These are phyloP conservation scores for Mycena rosella DNA, from an alignment of 768 basidiomycete genomes.

Conservation along the genomic window DNA sequence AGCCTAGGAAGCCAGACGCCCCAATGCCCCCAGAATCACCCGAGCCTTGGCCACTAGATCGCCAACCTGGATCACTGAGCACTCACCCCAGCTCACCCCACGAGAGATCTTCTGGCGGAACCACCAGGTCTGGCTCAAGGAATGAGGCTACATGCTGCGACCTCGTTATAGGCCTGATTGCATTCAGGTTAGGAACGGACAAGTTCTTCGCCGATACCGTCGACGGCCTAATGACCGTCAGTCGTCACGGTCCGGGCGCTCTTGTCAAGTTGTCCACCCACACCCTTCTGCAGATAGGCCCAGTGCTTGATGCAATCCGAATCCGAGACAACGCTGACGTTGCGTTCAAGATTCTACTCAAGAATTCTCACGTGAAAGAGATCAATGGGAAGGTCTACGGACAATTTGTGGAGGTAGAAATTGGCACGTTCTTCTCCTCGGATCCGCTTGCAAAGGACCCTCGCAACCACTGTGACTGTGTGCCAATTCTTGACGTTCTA, in stretches of 20 bases:
- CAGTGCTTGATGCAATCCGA: not conserved
- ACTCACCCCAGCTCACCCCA: no score
- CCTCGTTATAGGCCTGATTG: constrained; percentile 42
- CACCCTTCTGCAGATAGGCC: not conserved
- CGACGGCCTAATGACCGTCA: no score
- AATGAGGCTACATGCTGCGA: constrained; percentile 43
- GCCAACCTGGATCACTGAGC: no score
- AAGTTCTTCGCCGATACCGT: no score
- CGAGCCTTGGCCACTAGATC: no score
- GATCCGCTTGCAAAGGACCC: not conserved
- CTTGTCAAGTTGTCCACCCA: no score
- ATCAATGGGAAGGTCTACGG: not conserved
- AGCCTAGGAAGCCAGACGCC: no score
- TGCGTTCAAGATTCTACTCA: not conserved
- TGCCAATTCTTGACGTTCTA: not conserved
- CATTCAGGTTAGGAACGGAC: no score
- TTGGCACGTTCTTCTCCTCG: not conserved
- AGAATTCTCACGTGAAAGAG: not conserved
- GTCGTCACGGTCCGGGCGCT: no score
- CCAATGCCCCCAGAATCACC: no score
- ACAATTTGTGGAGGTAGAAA: not conserved
- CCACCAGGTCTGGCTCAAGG: constrained; percentile 38
- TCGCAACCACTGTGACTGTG: constrained; percentile 8
- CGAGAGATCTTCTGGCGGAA: constrained; percentile 38
- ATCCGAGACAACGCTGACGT: not conserved